Base-by-base conservation (phyloP, 1,139 yeast species). In the Debaryomycetaceae sp. region DNA sequence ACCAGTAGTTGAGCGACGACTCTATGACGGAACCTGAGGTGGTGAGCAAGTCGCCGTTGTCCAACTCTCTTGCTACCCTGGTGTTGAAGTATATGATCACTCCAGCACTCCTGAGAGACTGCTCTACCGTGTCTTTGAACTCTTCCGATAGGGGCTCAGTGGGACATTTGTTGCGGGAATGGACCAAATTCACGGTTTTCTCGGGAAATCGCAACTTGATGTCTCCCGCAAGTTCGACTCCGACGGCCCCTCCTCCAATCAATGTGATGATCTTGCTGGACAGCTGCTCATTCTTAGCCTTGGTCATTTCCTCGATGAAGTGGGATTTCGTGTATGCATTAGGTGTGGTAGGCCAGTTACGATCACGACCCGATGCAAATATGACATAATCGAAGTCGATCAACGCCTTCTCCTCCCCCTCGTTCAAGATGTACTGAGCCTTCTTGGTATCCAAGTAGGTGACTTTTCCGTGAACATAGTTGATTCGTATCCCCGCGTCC, bases 331-430 rank as follows among this genome's bases (percentile, higher is more conserved):
- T 63, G 46, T 45, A 54, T 1, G 66, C 69, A n/a, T 54, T 51
- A 1, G 80, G 80, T 27, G 75, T 72, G 37, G 72, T 65, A 8
- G 80, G 81, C 78, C 78, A 75, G 35, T 58, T 53, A 46, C 80
- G 59, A 43, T 71, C 59, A 51, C 79, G 56, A 1, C 80, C 80
- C 1, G 75, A 57, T 5, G 79, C 75, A 42, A 64, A 56, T 6
- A 75, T 58, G 29, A 67, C 68, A 48, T 69, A 73, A 45, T 73
- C 75, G 50, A 73, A 75, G 11, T 53, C 49, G n/a, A 72, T 52
- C 1, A 43, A 46, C 20, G 56, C 59, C 7, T 44, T 46, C n/a
- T 42, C 43, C 14, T 41, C 42, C n/a, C 36, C 27, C 37, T 43
- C 47, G 40, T 50, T 49, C 24, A 59, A 46, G 3, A 34, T 39